phyloP scores from a whole-genome alignment of 306 rosid genomes.

The Leucaena leucocephala region DNA sequence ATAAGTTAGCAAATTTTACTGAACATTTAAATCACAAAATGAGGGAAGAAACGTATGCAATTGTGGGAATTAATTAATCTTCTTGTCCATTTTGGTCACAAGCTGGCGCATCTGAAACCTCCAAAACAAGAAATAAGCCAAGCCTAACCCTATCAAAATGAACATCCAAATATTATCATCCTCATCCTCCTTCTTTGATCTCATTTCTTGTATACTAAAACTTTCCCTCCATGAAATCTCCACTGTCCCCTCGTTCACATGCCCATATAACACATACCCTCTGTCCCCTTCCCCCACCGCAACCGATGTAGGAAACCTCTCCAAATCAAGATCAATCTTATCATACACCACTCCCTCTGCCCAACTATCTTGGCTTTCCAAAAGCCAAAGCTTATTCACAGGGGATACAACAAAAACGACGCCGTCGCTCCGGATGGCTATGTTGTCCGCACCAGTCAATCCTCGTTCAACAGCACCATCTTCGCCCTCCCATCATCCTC shows the following conservation, averaged over 20 bases:
- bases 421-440: slow-evolving; percentile 56
- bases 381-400: slow-evolving; percentile 50
- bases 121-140: slow-evolving; percentile 81
- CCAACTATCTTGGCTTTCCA: slow-evolving; percentile 82
- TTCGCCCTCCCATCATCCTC: slow-evolving; percentile 62
- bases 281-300: slow-evolving; percentile 54
- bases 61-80: slow-evolving; percentile 38
- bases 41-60: background rate
- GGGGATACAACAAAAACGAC: slow-evolving; percentile 60
- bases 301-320: slow-evolving; percentile 64
- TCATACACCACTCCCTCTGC: slow-evolving; percentile 64
- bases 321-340: slow-evolving; percentile 46
- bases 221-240: slow-evolving; percentile 50
- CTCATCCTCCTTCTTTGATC: slow-evolving; percentile 56
- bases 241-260: slow-evolving; percentile 51
- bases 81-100: slow-evolving; percentile 56
- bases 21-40: background rate
- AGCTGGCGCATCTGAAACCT: slow-evolving; percentile 85
- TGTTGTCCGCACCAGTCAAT: slow-evolving; percentile 60
- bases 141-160: slow-evolving; percentile 63
- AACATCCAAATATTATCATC: slow-evolving; percentile 70
- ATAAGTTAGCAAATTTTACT: background rate
- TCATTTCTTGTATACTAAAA: slow-evolving; percentile 68
- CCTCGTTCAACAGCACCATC: slow-evolving; percentile 52
- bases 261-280: slow-evolving; percentile 75